Conservation (phyloP, 2,329 filamentous ascomycete genomes). For the Exophiala bonariae region DNA sequence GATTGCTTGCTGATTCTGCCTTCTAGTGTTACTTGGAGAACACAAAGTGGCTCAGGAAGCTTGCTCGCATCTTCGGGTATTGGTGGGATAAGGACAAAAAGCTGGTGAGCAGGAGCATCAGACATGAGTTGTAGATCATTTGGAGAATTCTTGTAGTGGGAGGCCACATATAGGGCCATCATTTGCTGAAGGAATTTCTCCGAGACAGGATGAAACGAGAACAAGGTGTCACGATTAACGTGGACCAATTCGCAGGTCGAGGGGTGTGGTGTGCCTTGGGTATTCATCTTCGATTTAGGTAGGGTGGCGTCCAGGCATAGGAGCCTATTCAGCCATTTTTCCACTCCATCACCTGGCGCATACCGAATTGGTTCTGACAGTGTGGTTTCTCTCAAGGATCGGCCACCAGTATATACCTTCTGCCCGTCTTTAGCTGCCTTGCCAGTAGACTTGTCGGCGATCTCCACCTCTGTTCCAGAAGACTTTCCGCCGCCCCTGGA, state of each 20-base stretch:
- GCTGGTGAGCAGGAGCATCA: conserved; percentile 92
- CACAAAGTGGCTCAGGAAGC: conserved; percentile 89
- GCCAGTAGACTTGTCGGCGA: conserved; percentile 78
- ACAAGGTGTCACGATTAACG: conserved; percentile 95
- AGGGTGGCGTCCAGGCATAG: conserved; percentile 92
- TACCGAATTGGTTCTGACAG: conserved; percentile 94
- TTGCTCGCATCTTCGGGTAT: conserved; percentile 73
- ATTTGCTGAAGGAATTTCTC: conserved; percentile 98
- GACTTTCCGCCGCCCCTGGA: conserved; percentile 65
- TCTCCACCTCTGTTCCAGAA: conserved; percentile 61
- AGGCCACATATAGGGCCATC: conserved; percentile 95
- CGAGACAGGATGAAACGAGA: conserved; percentile 95
- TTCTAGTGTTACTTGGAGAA: conserved; percentile 91
- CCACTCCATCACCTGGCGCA: conserved; percentile 82
- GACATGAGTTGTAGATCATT: conserved; percentile 99
- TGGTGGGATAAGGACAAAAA: conserved; percentile 90
- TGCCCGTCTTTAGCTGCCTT: conserved; percentile 66
- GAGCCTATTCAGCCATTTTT: conserved; percentile 94
- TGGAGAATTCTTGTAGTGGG: conserved; percentile 96
- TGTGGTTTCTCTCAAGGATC: conserved; percentile 87
- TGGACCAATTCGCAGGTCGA: conserved; percentile 87
- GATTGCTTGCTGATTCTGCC: conserved; percentile 92
- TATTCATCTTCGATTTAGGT: conserved; percentile 70
- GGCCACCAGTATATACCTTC: conserved; percentile 61
- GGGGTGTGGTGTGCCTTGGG: conserved; percentile 83